phyloP scores from a whole-genome alignment of 495 filamentous ascomycete genomes.

The Talaromyces nanjingensis region DNA sequence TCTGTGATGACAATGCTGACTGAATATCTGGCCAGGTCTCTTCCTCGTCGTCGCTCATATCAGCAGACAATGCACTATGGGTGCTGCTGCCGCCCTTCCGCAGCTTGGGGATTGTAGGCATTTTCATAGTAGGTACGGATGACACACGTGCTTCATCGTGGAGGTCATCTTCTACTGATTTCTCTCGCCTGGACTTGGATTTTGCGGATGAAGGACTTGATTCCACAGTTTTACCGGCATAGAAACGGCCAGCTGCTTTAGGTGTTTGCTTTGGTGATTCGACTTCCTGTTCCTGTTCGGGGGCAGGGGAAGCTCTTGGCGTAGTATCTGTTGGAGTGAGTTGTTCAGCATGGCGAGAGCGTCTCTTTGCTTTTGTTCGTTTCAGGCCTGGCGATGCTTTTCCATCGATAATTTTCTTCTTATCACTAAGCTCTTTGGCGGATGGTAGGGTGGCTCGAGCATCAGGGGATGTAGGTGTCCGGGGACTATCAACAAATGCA shows the following conservation, averaged over 20 bases:
- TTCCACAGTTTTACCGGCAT: constrained; percentile 8
- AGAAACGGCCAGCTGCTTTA: constrained; percentile 2
- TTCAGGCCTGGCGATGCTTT: constrained; percentile 37
- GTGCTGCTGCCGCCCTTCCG: constrained; percentile 29
- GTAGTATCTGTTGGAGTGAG: constrained; percentile 23
- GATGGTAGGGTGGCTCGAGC: constrained; percentile 6
- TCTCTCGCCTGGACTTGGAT: constrained; percentile 18
- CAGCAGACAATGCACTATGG: constrained; percentile 26
- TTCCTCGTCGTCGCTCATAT: constrained; percentile 25
- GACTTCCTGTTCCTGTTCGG: constrained; percentile 12
- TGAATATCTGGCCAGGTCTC: constrained; percentile 21
- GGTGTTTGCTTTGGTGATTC: constrained; percentile 7
- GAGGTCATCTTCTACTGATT: constrained; percentile 5
- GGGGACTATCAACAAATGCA: constrained; percentile 19
- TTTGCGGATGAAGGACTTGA: constrained; percentile 17
- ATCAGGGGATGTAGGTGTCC: constrained; percentile 21
- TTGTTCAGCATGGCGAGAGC: constrained; percentile 37
- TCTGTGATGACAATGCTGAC: constrained; percentile 11
- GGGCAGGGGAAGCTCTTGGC: constrained; percentile 15
- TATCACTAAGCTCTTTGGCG: constrained; percentile 8
- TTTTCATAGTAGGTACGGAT: constrained; percentile 49
- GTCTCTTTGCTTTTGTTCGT: constrained; percentile 48
- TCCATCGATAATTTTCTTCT: constrained; percentile 15
- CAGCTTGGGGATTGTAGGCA: constrained; percentile 52
- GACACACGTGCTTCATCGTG: constrained; percentile 39